These are phyloP conservation scores for Aegilops sharonensis DNA, from an alignment of 176 grass and related monocot genomes.

Conservation along the genomic window DNA sequence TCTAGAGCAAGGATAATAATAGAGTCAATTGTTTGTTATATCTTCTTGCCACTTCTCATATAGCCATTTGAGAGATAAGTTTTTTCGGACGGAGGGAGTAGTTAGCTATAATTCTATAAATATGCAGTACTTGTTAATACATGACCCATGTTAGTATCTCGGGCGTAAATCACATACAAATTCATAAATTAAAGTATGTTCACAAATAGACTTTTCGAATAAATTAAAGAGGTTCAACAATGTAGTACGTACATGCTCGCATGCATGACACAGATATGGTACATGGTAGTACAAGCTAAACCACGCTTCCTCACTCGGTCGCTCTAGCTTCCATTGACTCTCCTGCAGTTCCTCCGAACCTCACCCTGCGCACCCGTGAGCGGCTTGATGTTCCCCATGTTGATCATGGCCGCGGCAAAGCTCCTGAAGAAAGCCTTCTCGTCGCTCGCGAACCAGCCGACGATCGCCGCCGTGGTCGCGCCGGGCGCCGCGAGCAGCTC, in stretches of 20 bases:
- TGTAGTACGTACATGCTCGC: not conserved
- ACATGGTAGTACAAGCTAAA: not conserved
- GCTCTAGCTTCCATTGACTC: slow-evolving; percentile 54
- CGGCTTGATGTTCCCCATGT: slow-evolving; percentile 69
- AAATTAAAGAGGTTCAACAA: not conserved
- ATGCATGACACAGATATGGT: not conserved
- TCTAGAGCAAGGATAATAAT: no score
- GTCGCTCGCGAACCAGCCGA: slow-evolving; percentile 45
- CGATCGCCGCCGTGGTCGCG: slow-evolving; percentile 45
- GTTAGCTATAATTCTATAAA: no score
- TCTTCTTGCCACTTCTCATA: no score
- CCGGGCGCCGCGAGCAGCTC: slow-evolving; percentile 54
- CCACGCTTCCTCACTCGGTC: not conserved
- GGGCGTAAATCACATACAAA: no score
- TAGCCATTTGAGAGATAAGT: no score
- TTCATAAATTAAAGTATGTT: not conserved
- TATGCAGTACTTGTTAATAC: no score
- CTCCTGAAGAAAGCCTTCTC: slow-evolving; percentile 68
- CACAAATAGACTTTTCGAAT: not conserved
- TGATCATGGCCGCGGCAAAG: slow-evolving; percentile 71
- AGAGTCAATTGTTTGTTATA: no score
- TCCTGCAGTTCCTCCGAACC: slow-evolving; percentile 61
- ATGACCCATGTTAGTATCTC: no score
- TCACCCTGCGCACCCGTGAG: slow-evolving; percentile 61
- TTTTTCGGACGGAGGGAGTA: no score